Percentiles rank a stretch among this genome's conserved stretches.
Conservation (phyloP, 1,139 yeast genomes). For the Yamadazyma atmosphaerica region DNA sequence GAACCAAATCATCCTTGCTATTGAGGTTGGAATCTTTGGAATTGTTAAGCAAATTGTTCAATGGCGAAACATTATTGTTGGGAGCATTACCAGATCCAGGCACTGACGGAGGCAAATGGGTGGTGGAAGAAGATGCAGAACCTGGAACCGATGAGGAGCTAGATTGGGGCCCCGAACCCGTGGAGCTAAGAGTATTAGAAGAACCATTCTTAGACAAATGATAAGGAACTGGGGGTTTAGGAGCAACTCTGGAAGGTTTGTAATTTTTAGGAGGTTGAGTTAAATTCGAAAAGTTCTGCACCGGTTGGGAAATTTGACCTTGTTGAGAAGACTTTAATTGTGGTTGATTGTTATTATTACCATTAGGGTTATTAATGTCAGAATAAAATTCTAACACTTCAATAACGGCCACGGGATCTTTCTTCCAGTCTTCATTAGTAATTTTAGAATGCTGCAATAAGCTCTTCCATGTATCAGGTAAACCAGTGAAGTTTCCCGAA, state of each 20-base stretch:
- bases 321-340: slow-evolving; percentile 1
- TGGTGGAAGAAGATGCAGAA: neutral
- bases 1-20: slow-evolving; percentile 31
- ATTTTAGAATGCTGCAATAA: slow-evolving; percentile 74
- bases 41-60: slow-evolving; percentile 33
- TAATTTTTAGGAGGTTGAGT: slow-evolving; percentile 18
- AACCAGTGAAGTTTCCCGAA: slow-evolving; percentile 73
- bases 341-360: slow-evolving; percentile 5
- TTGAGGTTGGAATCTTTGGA: slow-evolving; percentile 13
- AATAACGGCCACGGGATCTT: slow-evolving; percentile 82
- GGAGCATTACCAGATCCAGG: slow-evolving; percentile 1
- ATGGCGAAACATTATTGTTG: slow-evolving; percentile 29
- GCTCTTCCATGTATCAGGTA: slow-evolving; percentile 79
- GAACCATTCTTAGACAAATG: slow-evolving; percentile 27
- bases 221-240: slow-evolving; percentile 46
- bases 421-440: slow-evolving; percentile 81
- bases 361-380: slow-evolving; percentile 34
- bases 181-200: neutral
- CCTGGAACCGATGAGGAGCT: slow-evolving; percentile 5
- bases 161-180: neutral
- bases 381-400: slow-evolving; percentile 89
- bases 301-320: slow-evolving; percentile 4
- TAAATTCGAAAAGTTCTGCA: slow-evolving; percentile 14
- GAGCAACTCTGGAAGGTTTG: slow-evolving; percentile 45
- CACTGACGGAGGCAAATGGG: slow-evolving; percentile 7